Percentiles rank a stretch among this genome's conserved stretches.
Evolutionary conservation across 225 moss, liverwort and hornwort species (phyloP).

Genomic region (Marchantia polymorpha): DNA sequence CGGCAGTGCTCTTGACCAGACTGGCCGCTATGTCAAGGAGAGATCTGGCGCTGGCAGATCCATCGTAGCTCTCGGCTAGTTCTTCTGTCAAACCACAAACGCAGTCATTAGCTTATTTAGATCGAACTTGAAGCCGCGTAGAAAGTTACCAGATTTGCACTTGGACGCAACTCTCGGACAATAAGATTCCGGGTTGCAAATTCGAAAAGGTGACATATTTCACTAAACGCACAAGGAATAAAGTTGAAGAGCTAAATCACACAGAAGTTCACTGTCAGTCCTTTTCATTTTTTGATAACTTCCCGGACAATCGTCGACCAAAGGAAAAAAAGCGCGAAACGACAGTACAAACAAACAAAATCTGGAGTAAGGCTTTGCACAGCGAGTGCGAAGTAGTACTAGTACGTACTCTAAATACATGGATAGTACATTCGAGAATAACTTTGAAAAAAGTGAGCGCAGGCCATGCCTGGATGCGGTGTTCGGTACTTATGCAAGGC

Average conservation of each 20-base stretch:
- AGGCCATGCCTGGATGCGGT: slow-evolving; percentile 43
- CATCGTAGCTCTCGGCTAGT: slow-evolving; percentile 54
- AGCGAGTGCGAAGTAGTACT: not conserved
- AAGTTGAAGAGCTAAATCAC: too few species aligned
- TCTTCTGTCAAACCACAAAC: slow-evolving; percentile 26
- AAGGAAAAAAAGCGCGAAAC: not conserved
- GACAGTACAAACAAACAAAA: too few species aligned
- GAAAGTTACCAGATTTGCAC: not conserved
- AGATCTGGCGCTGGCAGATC: slow-evolving; percentile 55
- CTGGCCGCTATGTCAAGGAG: slow-evolving; percentile 71
- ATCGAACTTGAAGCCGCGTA: not conserved
- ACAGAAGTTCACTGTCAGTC: not conserved
- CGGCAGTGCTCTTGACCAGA: slow-evolving; percentile 75
- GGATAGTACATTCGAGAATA: not conserved
- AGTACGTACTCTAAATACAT: too few species aligned
- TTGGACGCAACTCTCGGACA: not conserved
- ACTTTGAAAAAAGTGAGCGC: slow-evolving; percentile 12
- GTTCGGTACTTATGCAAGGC: slow-evolving; percentile 25
- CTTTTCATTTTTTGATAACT: not conserved
- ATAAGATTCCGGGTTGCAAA: not conserved
- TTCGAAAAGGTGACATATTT: too few species aligned
- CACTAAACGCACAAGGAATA: too few species aligned
- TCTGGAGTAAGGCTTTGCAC: not conserved
- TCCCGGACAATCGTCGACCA: not conserved
- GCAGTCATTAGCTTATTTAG: not conserved